These are phyloP conservation scores for Rhodomyrtus tomentosa DNA, from an alignment of 345 rosid genomes.

Conservation along the genomic window DNA sequence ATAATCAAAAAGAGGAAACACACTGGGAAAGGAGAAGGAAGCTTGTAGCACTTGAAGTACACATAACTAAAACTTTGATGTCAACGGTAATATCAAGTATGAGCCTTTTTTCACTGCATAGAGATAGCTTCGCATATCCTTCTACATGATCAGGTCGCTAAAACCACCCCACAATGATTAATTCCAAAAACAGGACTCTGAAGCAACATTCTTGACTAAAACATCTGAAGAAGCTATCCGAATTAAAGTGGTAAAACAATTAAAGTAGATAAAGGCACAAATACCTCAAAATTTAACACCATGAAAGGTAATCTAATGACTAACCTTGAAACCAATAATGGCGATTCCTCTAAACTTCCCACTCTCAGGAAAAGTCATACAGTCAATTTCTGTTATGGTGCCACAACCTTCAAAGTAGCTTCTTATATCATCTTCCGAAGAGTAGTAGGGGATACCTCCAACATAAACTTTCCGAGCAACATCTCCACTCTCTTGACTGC, in stretches of 20 bases:
- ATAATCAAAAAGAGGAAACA: background rate
- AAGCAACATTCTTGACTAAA: background rate
- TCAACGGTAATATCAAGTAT: background rate
- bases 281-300: background rate
- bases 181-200: background rate
- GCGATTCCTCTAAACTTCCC: constrained; percentile 90
- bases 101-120: background rate
- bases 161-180: background rate
- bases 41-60: background rate
- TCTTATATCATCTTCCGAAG: constrained; percentile 75
- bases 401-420: constrained; percentile 82
- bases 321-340: constrained; percentile 62
- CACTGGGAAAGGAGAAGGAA: background rate
- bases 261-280: background rate
- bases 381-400: constrained; percentile 57
- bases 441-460: constrained; percentile 90
- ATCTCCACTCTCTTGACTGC: constrained; percentile 39
- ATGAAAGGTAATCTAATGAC: background rate
- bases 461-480: constrained; percentile 57
- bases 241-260: background rate
- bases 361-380: constrained; percentile 80
- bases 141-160: background rate
- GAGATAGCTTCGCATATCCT: background rate
- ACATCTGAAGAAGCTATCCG: background rate
- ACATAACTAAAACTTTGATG: background rate